Evolutionary conservation across 2,329 filamentous ascomycete species (phyloP), one percentile per base, ranked within the genome.

Genomic region (Claviceps maximensis): DNA sequence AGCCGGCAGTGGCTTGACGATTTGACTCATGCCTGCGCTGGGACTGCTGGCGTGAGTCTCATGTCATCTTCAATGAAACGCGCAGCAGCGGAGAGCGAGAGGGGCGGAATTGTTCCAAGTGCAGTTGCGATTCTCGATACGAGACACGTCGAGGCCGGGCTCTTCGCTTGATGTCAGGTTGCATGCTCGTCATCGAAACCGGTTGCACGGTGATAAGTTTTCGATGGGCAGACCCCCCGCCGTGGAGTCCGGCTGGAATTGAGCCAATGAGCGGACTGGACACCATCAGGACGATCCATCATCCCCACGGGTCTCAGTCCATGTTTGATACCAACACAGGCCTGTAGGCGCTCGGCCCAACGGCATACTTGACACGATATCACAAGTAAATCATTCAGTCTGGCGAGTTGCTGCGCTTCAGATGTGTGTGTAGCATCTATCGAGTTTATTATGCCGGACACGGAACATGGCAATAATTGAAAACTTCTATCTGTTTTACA

Each of bases 1-100:
- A 1, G 90, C 84, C 10, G 91, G 91, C 23, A 97, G 88, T 0
- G 76, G 82, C 59, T 74, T 79, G 23, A 66, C 57, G 47, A 71
- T 60, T 38, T 66, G 63, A 13, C 69, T 59, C 72, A 77, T 77
- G 57, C 58, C 61, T 59, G 49, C 23, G 36, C 49, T 44, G 25
- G 27, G 27, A 19, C 49, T 38, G 15, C 17, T 23, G 38, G 9
- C n/a, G 29, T 27, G 19, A 13, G 15, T 13, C n/a, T 23, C 25
- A 42, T 23, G 19, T 31, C 50, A 45, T 54, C 29, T 41, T 48
- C 13, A 12, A 52, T n/a, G 15, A 41, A 27, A 23, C 15, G 5
- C 7, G 27, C 12, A n/a, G 7, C 19, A 48, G 31, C 23, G 46
- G 8, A 47, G 23, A 48, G 29, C 15, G 45, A 25, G 4, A 17